Evolutionary conservation across 1,284 basidiomycete species (phyloP), one percentile per base, ranked within the genome.

Genomic region (Cryptococcus sp.): DNA sequence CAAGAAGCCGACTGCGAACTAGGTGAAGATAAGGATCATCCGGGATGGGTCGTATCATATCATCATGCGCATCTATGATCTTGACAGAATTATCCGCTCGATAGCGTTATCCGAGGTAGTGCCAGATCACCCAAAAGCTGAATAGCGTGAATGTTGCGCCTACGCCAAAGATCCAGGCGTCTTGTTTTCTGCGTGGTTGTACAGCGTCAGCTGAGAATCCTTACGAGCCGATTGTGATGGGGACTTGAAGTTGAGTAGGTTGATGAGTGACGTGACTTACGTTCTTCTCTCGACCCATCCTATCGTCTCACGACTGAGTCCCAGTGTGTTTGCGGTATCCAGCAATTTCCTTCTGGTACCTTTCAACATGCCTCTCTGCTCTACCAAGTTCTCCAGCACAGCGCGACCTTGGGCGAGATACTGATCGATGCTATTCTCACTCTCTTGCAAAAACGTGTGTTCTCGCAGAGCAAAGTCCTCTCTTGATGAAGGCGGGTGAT

Each of bases 281-380:
- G 91, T 94, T 75, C 93, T 82, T 65, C 87, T 84, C 74, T 97
- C 94, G 65, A 97, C 93, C 90, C 93, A 97, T 2, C 89, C 86
- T 75, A 97, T 96, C 23, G 94, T 93, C 74, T 94, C 85, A 62
- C 92, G 83, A 74, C 91, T 92, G 68, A 97, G 79, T 0, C 94
- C 94, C 49, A 97, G 78, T 17, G 92, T 94, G 78, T 96, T 96
- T 44, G 93, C 93, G 43, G 91, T 88, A 72, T 91, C 87, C 57
- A 95, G 77, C 49, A 97, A 76, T 57, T 89, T 83, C 64, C 85
- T 83, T 71, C 91, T 88, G 0, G 93, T 95, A 7, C 93, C 92
- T 78, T 96, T 96, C 60, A 97, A 80, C 74, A 96, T 86, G 66
- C 89, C 89, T 57, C 91, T 82, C 79, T 97, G 93, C 75, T 93